A percentile compares a stretch with the other conserved stretches of the same genome.
These are phyloP conservation scores for Tulasnella sp. DNA, from an alignment of 768 basidiomycete species.

Conservation along the genomic window DNA sequence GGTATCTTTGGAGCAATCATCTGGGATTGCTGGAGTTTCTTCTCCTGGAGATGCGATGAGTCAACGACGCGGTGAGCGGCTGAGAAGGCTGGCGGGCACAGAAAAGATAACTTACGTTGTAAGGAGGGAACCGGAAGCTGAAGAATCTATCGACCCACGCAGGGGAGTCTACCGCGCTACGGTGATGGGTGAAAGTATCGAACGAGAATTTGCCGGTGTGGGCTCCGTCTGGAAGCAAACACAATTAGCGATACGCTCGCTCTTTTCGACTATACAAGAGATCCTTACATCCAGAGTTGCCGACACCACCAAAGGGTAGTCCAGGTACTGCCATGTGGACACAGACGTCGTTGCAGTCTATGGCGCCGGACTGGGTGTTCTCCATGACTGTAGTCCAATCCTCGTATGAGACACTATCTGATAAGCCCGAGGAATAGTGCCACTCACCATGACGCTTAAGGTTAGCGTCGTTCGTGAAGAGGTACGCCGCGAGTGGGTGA, in stretches of 20 bases:
- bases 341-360: constrained; percentile 56
- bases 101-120: constrained; percentile 19
- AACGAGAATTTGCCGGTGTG: constrained; percentile 67
- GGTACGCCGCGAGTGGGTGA: constrained; percentile 64
- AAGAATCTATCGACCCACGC: constrained; percentile 29
- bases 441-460: constrained; percentile 50
- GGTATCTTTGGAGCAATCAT: neutral
- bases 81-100: neutral
- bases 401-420: neutral
- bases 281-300: constrained; percentile 56
- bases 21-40: neutral
- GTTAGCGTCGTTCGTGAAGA: constrained; percentile 50
- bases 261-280: neutral
- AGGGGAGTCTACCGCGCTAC: constrained; percentile 41
- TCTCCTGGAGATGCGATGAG: neutral
- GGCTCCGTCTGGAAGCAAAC: constrained; percentile 31
- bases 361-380: constrained; percentile 60
- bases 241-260: neutral
- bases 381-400: constrained; percentile 39
- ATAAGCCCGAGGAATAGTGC: neutral
- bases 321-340: constrained; percentile 48
- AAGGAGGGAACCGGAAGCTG: constrained; percentile 30
- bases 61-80: neutral
- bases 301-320: constrained; percentile 64
- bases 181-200: constrained; percentile 65